Base-by-base conservation (phyloP, 305 asterid species). In the Striga hermonthica region DNA sequence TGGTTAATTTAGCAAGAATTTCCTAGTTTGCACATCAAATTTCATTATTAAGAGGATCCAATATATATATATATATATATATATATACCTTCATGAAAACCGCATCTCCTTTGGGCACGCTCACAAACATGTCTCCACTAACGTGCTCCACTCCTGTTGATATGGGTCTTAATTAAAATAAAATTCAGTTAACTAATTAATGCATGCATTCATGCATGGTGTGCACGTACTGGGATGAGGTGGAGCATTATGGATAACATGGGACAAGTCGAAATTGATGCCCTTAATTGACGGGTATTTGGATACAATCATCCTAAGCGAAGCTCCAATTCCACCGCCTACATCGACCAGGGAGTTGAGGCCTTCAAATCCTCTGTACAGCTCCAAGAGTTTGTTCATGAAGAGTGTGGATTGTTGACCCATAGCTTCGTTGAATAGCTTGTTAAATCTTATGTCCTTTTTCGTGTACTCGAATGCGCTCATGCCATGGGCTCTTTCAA, bases 281-380 rank as follows among this genome's bases (percentile, higher is more conserved):
- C 77, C 82, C 65, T 74, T 67, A 40, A 82, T 70, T 0, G 65
- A 39, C 0, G 84, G 80, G 28, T 78, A 72, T 12, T 72, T 79
- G 22, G 82, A 50, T 13, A 57, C 49, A 7, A 82, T 81, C 74
- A 69, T 38, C 13, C 48, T 67, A 48, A 79, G 75, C 5, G 72
- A 74, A 38, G 76, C 63, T 22, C 86, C 86, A 0, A 53, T 68
- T 40, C 86, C 84, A 49, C 86, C 86, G 22, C 84, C 84, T 39
- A 81, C 86, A 68, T 81, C 83, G 4, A 81, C 72, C 35, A 71
- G 52, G 5, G 78, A 34, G 1, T 60, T 47, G 1, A 76, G 59
- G 41, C 62, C 60, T 14, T 70, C 79, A 38, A 82, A 82, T 13
- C 82, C 84, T 9, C 65, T 68, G 64, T 79, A 82, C 1, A 44